Conservation (phyloP, 129 eudicot species). For the Solidago caesia region DNA sequence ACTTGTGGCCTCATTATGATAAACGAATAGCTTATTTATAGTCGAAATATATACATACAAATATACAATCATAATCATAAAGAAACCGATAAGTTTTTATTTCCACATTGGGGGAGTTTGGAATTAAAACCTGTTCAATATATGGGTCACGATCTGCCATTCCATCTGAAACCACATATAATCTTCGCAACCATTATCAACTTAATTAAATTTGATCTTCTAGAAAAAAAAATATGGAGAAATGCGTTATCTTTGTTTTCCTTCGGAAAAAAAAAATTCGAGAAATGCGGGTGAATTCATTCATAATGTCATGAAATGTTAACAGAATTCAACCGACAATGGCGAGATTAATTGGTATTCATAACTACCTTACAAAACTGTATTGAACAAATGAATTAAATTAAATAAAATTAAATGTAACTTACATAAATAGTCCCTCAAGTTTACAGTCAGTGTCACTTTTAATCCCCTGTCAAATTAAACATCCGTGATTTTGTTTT, state of each 20-base stretch:
- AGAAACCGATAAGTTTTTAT: neutral
- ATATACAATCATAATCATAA: neutral
- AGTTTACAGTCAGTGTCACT: too few species aligned
- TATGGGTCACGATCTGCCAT: conserved; percentile 90
- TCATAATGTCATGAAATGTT: neutral
- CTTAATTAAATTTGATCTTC: conserved; percentile 7
- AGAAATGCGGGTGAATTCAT: neutral
- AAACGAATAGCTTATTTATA: neutral
- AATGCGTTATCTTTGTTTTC: conserved; percentile 23
- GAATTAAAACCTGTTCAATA: conserved; percentile 50
- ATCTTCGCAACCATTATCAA: conserved; percentile 41
- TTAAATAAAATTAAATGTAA: too few species aligned
- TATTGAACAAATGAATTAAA: neutral
- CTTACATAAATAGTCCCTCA: neutral
- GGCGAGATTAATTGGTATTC: neutral
- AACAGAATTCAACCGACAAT: neutral
- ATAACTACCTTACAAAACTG: neutral
- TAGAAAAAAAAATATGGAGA: neutral
- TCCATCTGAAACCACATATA: conserved; percentile 65
- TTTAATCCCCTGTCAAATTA: too few species aligned
- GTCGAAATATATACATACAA: neutral
- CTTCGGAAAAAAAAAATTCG: neutral
- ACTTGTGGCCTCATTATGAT: neutral
- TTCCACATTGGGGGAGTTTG: neutral
- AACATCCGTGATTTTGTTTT: too few species aligned